A percentile compares a stretch with the other conserved stretches of the same genome.
Conservation (phyloP, 2,329 filamentous ascomycete species). For the Pochonia chlamydosporia region DNA sequence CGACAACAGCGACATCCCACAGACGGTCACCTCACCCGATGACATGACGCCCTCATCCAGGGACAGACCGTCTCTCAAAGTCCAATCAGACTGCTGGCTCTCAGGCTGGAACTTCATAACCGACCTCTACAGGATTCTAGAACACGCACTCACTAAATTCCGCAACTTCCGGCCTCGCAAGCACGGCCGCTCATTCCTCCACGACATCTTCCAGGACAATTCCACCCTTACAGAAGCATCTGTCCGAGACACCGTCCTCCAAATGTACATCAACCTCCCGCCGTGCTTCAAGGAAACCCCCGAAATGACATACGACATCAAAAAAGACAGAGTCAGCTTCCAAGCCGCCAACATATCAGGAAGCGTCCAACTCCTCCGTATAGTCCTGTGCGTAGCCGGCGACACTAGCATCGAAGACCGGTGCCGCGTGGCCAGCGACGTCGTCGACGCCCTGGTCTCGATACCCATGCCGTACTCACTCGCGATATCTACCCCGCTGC, state of each 20-base stretch:
- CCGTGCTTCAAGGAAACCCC: conserved; percentile 21
- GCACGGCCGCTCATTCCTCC: conserved; percentile 11
- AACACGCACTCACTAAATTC: conserved; percentile 36
- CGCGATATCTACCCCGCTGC: conserved; percentile 25
- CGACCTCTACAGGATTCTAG: conserved; percentile 49
- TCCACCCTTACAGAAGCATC: conserved; percentile 13
- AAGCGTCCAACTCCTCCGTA: conserved; percentile 26
- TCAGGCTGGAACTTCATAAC: conserved; percentile 53
- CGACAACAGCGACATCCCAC: conserved; percentile 7
- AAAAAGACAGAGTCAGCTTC: conserved; percentile 25
- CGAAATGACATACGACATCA: conserved; percentile 18
- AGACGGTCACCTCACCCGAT: conserved; percentile 4
- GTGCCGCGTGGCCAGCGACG: conserved; percentile 23
- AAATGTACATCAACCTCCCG: conserved; percentile 21
- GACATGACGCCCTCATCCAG: conserved; percentile 4
- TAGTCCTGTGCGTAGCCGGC: conserved; percentile 22
- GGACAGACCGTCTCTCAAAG: conserved; percentile 4
- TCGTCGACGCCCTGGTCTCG: conserved; percentile 20
- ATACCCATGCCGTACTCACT: conserved; percentile 14
- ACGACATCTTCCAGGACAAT: conserved; percentile 16
- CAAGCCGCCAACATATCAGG: conserved; percentile 31
- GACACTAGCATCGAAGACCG: conserved; percentile 21
- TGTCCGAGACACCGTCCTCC: conserved; percentile 16
- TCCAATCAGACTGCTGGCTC: conserved; percentile 35
- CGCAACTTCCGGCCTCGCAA: conserved; percentile 13